Percentiles rank a stretch among this genome's conserved stretches.
Conservation (phyloP, 805 yeast species). For the Metschnikowia sp. region DNA sequence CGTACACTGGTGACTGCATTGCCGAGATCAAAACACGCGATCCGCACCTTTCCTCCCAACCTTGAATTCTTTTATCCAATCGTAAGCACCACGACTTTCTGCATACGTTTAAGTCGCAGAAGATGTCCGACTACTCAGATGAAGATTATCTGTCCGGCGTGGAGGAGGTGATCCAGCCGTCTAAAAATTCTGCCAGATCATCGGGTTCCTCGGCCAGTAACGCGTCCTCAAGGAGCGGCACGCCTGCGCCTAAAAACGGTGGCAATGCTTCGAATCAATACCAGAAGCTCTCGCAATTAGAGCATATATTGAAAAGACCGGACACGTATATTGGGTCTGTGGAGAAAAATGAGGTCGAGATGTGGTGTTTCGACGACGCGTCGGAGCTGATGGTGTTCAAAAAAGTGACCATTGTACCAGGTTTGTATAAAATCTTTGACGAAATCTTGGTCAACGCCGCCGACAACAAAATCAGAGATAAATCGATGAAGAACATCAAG, state of each 20-base stretch:
- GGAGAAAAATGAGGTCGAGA: slow-evolving; percentile 70
- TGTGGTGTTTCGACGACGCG: slow-evolving; percentile 74
- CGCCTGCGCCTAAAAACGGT: slow-evolving; percentile 16
- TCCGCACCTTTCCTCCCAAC: background rate
- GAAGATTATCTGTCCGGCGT: slow-evolving; percentile 8
- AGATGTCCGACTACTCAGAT: slow-evolving; percentile 15
- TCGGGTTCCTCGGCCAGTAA: slow-evolving; percentile 9
- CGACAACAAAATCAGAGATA: slow-evolving; percentile 94
- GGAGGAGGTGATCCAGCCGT: slow-evolving; percentile 9
- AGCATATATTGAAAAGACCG: slow-evolving; percentile 94
- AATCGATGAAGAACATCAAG: slow-evolving; percentile 78
- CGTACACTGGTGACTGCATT: background rate
- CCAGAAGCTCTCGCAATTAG: slow-evolving; percentile 91
- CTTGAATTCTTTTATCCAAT: background rate
- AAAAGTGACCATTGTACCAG: slow-evolving; percentile 87
- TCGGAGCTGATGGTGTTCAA: slow-evolving; percentile 44
- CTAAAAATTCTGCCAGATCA: slow-evolving; percentile 9
- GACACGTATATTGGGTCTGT: slow-evolving; percentile 97
- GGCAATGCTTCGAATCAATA: slow-evolving; percentile 64
- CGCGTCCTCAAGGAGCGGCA: slow-evolving; percentile 15
- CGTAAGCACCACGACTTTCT: background rate
- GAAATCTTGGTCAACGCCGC: slow-evolving; percentile 98
- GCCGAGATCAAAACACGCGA: slow-evolving; percentile 4
- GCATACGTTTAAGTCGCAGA: background rate
- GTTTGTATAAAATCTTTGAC: slow-evolving; percentile 92